Evolutionary conservation across 208 protist genomes (phyloP).

Genomic region (Porcisia hertigi): DNA sequence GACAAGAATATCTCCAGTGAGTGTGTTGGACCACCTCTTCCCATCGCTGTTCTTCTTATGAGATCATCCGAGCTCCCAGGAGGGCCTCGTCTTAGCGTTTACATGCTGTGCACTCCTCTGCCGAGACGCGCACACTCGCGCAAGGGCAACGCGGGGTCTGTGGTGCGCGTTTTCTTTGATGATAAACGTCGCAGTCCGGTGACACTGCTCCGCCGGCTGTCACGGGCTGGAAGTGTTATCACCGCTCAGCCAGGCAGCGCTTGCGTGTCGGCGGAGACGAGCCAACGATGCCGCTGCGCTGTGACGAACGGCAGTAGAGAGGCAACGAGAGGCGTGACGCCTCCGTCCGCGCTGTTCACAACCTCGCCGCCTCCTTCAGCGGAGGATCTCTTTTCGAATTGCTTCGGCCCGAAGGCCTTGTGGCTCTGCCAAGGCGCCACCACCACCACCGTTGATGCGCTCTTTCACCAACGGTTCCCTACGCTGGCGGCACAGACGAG

Average conservation of each 20-base stretch:
- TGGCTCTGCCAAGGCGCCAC: background rate
- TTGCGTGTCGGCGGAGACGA: background rate
- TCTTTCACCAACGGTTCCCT: conserved; percentile 1
- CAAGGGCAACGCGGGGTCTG: background rate
- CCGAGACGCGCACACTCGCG: background rate
- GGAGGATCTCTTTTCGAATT: conserved; percentile 2
- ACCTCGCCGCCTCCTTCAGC: background rate
- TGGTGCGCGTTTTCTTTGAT: background rate
- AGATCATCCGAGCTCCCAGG: too few species aligned
- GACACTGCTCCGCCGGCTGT: background rate
- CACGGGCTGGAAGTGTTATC: background rate
- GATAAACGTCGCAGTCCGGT: background rate
- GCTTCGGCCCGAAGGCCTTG: background rate
- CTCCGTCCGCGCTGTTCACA: background rate
- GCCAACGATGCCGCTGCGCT: background rate
- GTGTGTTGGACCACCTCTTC: too few species aligned
- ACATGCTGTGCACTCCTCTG: background rate
- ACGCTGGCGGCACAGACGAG: background rate
- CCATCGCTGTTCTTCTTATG: background rate
- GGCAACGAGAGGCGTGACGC: background rate
- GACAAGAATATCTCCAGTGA: too few species aligned
- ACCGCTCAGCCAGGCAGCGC: background rate
- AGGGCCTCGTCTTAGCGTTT: background rate
- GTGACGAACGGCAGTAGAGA: background rate
- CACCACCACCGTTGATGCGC: background rate